phyloP scores from a whole-genome alignment of 768 basidiomycete genomes.

The Cubamyces lactineus region DNA sequence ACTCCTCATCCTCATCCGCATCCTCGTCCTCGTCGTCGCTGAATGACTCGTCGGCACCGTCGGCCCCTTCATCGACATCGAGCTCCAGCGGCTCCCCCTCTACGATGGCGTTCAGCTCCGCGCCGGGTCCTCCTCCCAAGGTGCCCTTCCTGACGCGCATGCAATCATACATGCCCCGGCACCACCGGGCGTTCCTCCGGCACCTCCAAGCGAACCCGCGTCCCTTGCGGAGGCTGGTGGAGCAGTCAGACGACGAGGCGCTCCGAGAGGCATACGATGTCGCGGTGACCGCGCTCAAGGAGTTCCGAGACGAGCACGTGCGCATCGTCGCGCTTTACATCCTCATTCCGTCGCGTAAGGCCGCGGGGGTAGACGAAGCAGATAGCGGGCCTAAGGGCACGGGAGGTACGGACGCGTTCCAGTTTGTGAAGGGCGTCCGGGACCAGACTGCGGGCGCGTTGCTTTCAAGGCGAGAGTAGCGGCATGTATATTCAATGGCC shows the following conservation, averaged over 20 bases:
- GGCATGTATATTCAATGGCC: neutral
- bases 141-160: constrained; percentile 54
- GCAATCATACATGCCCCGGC: constrained; percentile 63
- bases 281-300: constrained; percentile 52
- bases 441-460: constrained; percentile 49
- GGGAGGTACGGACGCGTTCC: constrained; percentile 59
- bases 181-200: constrained; percentile 58
- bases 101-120: constrained; percentile 21
- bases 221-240: constrained; percentile 50
- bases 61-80: too few species aligned
- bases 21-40: too few species aligned
- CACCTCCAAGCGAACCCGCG: constrained; percentile 53
- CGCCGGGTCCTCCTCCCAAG: constrained; percentile 15
- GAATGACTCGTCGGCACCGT: too few species aligned
- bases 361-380: neutral
- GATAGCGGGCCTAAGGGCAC: constrained; percentile 46
- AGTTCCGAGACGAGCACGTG: constrained; percentile 62
- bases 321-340: constrained; percentile 60
- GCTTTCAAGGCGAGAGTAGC: constrained; percentile 20
- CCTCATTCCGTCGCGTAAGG: constrained; percentile 42
- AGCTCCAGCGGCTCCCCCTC: neutral
- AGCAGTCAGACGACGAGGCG: constrained; percentile 23
- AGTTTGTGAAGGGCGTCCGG: constrained; percentile 59
- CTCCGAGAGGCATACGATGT: constrained; percentile 49
- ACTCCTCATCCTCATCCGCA: neutral